Evolutionary conservation across 2,329 filamentous ascomycete species (phyloP), one percentile per base, ranked within the genome.

Genomic region (Aspergillus udagawae): DNA sequence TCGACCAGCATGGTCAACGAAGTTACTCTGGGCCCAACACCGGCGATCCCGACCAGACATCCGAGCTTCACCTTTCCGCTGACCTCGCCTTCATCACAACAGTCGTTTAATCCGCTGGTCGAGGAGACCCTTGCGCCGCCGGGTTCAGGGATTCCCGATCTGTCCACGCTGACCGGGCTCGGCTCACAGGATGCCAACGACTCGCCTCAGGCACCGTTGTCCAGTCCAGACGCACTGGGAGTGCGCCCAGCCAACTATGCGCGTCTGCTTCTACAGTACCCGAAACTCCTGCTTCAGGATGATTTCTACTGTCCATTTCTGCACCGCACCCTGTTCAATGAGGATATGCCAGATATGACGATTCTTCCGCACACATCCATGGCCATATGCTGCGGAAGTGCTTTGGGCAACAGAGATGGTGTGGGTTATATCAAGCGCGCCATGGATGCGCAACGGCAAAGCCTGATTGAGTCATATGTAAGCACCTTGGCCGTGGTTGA

Each of bases 361-460:
- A 60, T 56, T 42, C 53, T 66, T 14, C 56, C 61, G n/a, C 50
- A 52, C 32, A 61, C 60, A n/a, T 62, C 63, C 9, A 66, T 66
- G 58, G 64, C 60, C 49, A 55, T 66, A 51, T 66, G 65, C 54
- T 64, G 61, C 32, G 59, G 58, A 10, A 58, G 56, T 51, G 60
- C 61, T 28, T 56, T 64, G 49, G 51, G 53, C 49, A 50, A 51
- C 21, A 27, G 45, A 12, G 62, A 60, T 28, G 54, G 56, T 4
- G 53, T 44, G 47, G 53, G 55, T 25, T 67, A 64, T 45, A 51
- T 58, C 12, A 48, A 53, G 41, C 61, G 56, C n/a, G 63, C 63
- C 5, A 65, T 66, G 56, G 58, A 63, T 12, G 55, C 59, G 35
- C 54, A 59, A 49, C 53, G 64, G n/a, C 58, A 63, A 44, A 55